A percentile compares a stretch with the other conserved stretches of the same genome.
Evolutionary conservation across 139 green algal genomes (phyloP).

Genomic region (Coelastrella sp.): DNA sequence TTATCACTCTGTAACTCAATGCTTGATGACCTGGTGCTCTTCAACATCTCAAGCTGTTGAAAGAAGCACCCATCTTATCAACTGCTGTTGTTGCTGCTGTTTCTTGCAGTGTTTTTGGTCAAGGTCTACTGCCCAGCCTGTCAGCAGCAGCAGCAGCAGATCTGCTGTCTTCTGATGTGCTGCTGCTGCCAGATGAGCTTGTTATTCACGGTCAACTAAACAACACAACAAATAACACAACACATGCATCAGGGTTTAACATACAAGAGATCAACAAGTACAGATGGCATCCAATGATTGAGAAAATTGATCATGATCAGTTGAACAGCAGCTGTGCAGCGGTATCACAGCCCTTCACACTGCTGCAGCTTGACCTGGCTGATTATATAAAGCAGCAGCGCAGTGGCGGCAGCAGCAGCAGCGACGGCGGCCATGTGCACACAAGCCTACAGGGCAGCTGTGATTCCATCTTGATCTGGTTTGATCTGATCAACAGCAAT

Average conservation of each 20-base stretch:
- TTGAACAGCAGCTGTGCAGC: not conserved
- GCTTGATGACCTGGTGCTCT: not conserved
- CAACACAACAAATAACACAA: not conserved
- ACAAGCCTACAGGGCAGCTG: not conserved
- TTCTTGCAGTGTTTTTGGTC: not conserved
- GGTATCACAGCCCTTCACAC: not conserved
- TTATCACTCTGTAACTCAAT: no score
- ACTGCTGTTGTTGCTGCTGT: not conserved
- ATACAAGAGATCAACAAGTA: constrained; percentile 74
- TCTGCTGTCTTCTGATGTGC: not conserved
- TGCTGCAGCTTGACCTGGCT: not conserved
- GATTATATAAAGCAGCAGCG: not conserved
- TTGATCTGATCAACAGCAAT: constrained; percentile 26
- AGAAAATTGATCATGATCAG: constrained; percentile 1
- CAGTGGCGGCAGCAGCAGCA: not conserved
- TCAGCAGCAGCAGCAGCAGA: not conserved
- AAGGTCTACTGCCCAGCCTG: not conserved
- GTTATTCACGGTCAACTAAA: constrained; percentile 1
- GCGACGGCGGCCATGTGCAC: not conserved
- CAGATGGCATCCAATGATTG: constrained; percentile 73
- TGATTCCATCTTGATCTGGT: constrained; percentile 17
- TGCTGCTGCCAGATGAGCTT: not conserved
- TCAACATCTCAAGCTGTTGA: not conserved
- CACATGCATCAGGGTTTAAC: constrained; percentile 73
- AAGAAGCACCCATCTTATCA: not conserved